Percentiles rank a stretch among this genome's conserved stretches.
Evolutionary conservation across 495 filamentous ascomycete species (phyloP).

Genomic region (Tuber calosporum): DNA sequence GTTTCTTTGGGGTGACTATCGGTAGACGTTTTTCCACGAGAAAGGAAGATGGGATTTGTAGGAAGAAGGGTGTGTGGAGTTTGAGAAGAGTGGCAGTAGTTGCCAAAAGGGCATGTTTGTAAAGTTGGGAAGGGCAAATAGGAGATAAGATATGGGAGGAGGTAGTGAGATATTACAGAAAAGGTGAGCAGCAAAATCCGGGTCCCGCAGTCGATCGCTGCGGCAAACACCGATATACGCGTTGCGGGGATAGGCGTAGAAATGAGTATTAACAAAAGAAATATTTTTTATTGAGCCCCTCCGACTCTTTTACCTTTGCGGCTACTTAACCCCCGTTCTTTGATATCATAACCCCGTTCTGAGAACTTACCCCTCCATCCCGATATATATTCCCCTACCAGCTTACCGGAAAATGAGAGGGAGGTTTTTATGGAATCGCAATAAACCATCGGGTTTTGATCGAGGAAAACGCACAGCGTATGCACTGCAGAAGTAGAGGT

Average conservation of each 20-base stretch:
- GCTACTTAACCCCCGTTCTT: not conserved
- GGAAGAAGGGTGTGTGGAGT: not conserved
- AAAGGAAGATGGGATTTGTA: not conserved
- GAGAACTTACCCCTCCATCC: constrained; percentile 1
- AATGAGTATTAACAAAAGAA: not conserved
- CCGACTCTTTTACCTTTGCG: not conserved
- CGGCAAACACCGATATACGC: constrained; percentile 20
- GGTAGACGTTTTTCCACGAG: not conserved
- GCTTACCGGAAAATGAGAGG: not conserved
- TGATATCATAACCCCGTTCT: too few relatives aligned
- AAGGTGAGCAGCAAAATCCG: constrained; percentile 5
- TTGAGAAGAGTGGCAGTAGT: not conserved
- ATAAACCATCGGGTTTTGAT: not conserved
- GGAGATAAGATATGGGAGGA: not conserved
- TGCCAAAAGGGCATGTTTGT: not conserved
- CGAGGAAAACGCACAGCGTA: not conserved
- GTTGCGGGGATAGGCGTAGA: constrained; percentile 23
- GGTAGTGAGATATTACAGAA: not conserved
- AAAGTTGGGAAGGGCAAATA: not conserved
- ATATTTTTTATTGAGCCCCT: not conserved
- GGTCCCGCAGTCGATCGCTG: constrained; percentile 20
- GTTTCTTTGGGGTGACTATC: not conserved
- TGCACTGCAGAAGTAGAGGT: not conserved
- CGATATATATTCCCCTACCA: not conserved
- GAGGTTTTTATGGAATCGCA: not conserved